Percentiles rank a stretch among this genome's conserved stretches.
Conservation (phyloP, 805 yeast genomes). For the Kazachstania bromeliacearum region DNA sequence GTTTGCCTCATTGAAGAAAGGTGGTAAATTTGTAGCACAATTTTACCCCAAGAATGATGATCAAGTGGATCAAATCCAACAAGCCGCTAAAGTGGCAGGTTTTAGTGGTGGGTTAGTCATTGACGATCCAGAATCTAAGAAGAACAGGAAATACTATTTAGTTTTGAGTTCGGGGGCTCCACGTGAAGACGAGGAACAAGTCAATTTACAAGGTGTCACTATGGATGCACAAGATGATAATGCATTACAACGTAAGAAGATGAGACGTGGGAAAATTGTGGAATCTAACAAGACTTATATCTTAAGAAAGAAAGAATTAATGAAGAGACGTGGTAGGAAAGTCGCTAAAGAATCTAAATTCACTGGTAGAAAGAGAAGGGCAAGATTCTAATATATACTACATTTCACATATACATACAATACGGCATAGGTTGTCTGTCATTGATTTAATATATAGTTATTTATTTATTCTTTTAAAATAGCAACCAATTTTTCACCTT, state of each 20-base stretch:
- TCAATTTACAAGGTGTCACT: conserved; percentile 71
- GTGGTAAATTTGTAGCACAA: conserved; percentile 96
- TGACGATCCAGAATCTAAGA: conserved; percentile 88
- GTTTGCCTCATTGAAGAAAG: conserved; percentile 77
- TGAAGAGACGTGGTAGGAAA: conserved; percentile 80
- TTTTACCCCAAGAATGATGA: conserved; percentile 88
- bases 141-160: conserved; percentile 81
- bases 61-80: conserved; percentile 67
- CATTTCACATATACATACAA: too few species aligned
- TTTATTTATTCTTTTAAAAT: conserved; percentile 3
- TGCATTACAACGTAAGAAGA: conserved; percentile 6
- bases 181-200: conserved; percentile 62
- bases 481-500: conserved; percentile 25
- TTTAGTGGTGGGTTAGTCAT: conserved; percentile 92
- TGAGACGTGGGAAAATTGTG: conserved; percentile 21
- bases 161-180: conserved; percentile 63
- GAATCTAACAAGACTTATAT: conserved; percentile 79
- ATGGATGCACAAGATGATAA: conserved; percentile 54
- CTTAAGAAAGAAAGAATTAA: conserved; percentile 82
- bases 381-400: conserved; percentile 47
- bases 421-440: too few species aligned
- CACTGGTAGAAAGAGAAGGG: conserved; percentile 76
- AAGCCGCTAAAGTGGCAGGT: conserved; percentile 87
- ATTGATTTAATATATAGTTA: not conserved
- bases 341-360: conserved; percentile 88